Percentiles rank a stretch among this genome's conserved stretches.
Evolutionary conservation across 106 monocot genomes (phyloP).

Genomic region (Dactylorhiza incarnata): DNA sequence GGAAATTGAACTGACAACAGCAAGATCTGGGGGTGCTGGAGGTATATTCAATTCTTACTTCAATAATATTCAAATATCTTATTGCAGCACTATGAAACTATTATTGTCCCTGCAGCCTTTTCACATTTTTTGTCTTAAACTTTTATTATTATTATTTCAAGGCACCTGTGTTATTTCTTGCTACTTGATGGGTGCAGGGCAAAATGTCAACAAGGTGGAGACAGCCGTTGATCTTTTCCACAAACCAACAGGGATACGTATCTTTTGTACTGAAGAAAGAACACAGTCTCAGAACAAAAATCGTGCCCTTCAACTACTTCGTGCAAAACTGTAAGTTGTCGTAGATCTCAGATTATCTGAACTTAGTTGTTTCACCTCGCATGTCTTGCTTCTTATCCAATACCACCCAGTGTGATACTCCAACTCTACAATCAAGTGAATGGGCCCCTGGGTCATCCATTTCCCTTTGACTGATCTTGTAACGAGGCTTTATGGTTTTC

Average conservation of each 20-base stretch:
- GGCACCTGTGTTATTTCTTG: background rate
- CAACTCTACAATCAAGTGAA: background rate
- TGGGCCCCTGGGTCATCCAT: background rate
- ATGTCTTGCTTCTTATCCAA: background rate
- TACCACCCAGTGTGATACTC: background rate
- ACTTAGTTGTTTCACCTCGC: background rate
- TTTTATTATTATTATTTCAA: background rate
- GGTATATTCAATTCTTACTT: slow-evolving; percentile 27
- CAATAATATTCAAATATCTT: background rate
- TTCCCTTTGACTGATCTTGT: background rate
- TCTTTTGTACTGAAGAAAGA: slow-evolving; percentile 98
- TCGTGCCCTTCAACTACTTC: slow-evolving; percentile 84
- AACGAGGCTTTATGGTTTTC: background rate
- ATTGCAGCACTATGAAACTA: background rate
- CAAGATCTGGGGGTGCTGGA: slow-evolving; percentile 98
- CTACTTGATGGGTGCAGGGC: slow-evolving; percentile 48
- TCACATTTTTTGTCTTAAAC: background rate
- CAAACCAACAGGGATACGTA: slow-evolving; percentile 93
- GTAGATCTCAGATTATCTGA: background rate
- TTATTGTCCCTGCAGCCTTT: background rate
- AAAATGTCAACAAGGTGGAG: slow-evolving; percentile 99
- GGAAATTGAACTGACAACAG: slow-evolving; percentile 90
- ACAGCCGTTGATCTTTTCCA: slow-evolving; percentile 93
- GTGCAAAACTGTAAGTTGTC: slow-evolving; percentile 88
- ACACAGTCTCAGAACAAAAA: slow-evolving; percentile 71